Base-by-base conservation (phyloP, 371 early-diverging fungal species). In the Mucor sp. region DNA sequence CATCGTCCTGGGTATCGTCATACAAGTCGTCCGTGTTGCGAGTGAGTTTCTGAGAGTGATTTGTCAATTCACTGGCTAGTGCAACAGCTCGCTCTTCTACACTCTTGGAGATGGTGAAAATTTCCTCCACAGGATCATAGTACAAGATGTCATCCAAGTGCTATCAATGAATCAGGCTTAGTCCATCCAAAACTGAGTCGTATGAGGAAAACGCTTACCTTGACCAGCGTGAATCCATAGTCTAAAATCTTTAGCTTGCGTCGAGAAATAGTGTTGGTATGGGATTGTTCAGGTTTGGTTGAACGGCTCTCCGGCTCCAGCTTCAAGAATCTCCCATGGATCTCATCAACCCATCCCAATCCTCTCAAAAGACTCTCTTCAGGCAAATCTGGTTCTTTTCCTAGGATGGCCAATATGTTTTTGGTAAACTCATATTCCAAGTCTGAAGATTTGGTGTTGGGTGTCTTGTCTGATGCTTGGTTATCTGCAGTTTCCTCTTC, bases 311-410 rank as follows among this genome's bases (percentile, higher is more conserved):
- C 55, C 15, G 48, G 59, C 12, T 39, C 47, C n/a, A 71, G 56
- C 47, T 76, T 74, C 25, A 71, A 43, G 15, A 78, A 33, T 48
- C 74, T 63, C 12, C 77, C 71, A n/a, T 75, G 74, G 9, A 72
- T 67, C 32, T 81, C 82, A 61, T 84, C 84, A 4, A 81, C 71
- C 84, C 84, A 84, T 11, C 84, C 84, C 5, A 81, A 58, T 0
- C 84, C 84, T 60, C 78, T 70, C 60, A 84, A 44, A 37, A 74
- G 65, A 9, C 63, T 47, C 47, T 84, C 84, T 65, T 84, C 84
- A 0, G 84, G 84, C 23, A 84, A 65, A n/a, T 55, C 65, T 8
- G 84, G 84, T 12, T 56, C 43, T 15, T 53, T 25, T 2, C 76
- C 78, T 23, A 79, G 32, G 1, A 73, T 60, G n/a, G 60, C 63